Evolutionary conservation across 306 rosid species (phyloP).

Genomic region (Prunus fruticosa): DNA sequence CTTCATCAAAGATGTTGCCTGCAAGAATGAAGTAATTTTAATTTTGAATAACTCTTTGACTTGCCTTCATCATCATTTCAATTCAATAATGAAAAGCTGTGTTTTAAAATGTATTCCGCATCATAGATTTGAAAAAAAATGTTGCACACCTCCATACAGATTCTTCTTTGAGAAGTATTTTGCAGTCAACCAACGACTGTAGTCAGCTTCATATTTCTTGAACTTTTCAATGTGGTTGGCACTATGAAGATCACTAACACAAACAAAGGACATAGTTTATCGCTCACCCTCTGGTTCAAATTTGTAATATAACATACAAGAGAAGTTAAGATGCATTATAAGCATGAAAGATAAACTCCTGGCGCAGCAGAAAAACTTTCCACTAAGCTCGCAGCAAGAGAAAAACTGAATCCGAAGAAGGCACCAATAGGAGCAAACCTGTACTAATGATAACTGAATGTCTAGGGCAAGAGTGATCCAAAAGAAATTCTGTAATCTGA

Average conservation of each 20-base stretch:
- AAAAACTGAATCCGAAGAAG: background rate
- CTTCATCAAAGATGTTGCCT: slow-evolving; percentile 48
- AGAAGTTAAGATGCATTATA: background rate
- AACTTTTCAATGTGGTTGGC: slow-evolving; percentile 37
- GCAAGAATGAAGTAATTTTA: background rate
- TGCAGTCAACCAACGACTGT: slow-evolving; percentile 42
- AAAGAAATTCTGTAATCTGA: background rate
- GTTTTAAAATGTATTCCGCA: background rate
- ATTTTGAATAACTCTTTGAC: background rate
- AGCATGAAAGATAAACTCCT: background rate
- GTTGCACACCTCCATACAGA: slow-evolving; percentile 46
- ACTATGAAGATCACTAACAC: slow-evolving; percentile 30
- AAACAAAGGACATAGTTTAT: slow-evolving; percentile 11
- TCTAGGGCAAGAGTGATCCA: background rate
- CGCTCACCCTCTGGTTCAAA: background rate
- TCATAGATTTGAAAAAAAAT: background rate
- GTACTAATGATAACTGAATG: background rate
- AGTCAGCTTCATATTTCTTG: slow-evolving; percentile 50
- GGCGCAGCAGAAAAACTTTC: background rate
- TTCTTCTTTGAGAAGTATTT: slow-evolving; percentile 48
- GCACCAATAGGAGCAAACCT: background rate
- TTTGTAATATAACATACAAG: background rate
- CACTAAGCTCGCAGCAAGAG: background rate
- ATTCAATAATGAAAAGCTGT: background rate
- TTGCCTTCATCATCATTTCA: background rate